Conservation (phyloP, 305 asterid species). For the Fraxinus albicans region DNA sequence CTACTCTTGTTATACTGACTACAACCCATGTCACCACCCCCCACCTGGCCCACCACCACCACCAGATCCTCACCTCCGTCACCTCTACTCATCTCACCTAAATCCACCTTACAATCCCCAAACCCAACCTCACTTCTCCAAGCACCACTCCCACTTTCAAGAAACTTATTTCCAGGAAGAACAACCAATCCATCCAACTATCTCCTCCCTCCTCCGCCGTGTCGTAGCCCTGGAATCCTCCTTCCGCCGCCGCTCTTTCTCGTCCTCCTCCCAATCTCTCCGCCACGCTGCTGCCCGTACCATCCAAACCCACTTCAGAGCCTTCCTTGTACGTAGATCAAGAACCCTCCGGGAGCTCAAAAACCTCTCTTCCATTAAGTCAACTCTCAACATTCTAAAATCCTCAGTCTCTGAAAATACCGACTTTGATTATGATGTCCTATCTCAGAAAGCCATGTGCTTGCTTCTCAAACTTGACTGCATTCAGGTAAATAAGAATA, state of each 20-base stretch:
- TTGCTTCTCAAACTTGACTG: conserved; percentile 61
- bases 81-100: background rate
- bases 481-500: conserved; percentile 47
- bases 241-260: conserved; percentile 42
- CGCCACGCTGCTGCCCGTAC: conserved; percentile 75
- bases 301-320: conserved; percentile 74
- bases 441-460: conserved; percentile 40
- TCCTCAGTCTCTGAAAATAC: conserved; percentile 40
- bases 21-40: conserved; percentile 16
- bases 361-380: conserved; percentile 64
- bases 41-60: conserved; percentile 25
- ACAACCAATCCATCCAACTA: conserved; percentile 25
- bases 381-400: conserved; percentile 52
- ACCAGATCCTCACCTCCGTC: conserved; percentile 36
- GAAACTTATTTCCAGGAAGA: conserved; percentile 30
- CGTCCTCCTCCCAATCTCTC: conserved; percentile 46
- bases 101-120: background rate
- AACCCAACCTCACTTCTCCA: conserved; percentile 7
- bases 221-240: conserved; percentile 68
- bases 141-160: conserved; percentile 26
- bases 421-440: conserved; percentile 39
- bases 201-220: conserved; percentile 73
- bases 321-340: conserved; percentile 76
- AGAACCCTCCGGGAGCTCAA: conserved; percentile 79
- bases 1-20: conserved; percentile 6